phyloP scores from a whole-genome alignment of 805 yeast species.

The Sungouiozyma intestinalis region DNA sequence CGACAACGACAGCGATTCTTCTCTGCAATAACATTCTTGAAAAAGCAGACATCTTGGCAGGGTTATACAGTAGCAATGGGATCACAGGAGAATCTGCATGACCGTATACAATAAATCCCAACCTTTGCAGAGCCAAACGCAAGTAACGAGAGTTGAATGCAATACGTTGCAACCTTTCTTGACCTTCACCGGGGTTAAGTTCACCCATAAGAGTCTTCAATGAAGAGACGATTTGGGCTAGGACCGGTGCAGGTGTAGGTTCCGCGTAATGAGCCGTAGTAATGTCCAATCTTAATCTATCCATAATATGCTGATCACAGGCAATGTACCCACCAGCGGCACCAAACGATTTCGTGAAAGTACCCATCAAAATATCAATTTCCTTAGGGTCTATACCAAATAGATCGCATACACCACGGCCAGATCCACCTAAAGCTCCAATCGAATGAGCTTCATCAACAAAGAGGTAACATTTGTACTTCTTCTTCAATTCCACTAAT shows the following conservation, averaged over 20 bases:
- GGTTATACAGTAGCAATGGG: conserved; percentile 78
- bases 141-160: conserved; percentile 94
- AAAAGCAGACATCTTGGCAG: conserved; percentile 89
- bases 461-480: conserved; percentile 80
- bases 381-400: conserved; percentile 67
- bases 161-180: conserved; percentile 80
- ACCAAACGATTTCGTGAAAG: conserved; percentile 94
- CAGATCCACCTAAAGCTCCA: conserved; percentile 95
- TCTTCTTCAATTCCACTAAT: conserved; percentile 60
- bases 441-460: conserved; percentile 98
- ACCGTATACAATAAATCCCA: conserved; percentile 92
- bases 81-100: conserved; percentile 95
- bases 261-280: conserved; percentile 73
- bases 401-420: conserved; percentile 92
- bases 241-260: conserved; percentile 81
- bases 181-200: conserved; percentile 85
- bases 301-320: conserved; percentile 58
- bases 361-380: conserved; percentile 91
- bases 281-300: conserved; percentile 61
- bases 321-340: conserved; percentile 98
- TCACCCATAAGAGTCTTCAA: conserved; percentile 72
- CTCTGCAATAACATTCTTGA: conserved; percentile 69
- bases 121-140: conserved; percentile 77
- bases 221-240: conserved; percentile 78
- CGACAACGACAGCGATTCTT: conserved; percentile 89